Evolutionary conservation across 2,329 filamentous ascomycete species (phyloP).

Genomic region (Periconia digitata): DNA sequence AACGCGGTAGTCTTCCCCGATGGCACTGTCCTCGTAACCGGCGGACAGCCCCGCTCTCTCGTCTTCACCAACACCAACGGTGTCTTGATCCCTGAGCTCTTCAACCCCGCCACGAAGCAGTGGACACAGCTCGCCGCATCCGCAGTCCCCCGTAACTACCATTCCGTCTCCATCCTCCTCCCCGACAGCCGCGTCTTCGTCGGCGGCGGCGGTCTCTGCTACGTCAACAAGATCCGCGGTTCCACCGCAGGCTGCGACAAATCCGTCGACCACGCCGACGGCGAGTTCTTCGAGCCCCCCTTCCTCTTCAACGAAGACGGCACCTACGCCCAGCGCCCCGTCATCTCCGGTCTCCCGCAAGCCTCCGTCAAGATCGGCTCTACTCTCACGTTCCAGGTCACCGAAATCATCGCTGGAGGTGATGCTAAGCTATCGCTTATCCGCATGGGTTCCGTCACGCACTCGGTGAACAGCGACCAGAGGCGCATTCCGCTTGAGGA

Average conservation of each 20-base stretch:
- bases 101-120: conserved; percentile 17
- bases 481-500: conserved; percentile 21
- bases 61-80: conserved; percentile 14
- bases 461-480: conserved; percentile 33
- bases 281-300: conserved; percentile 29
- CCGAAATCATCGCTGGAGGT: background rate
- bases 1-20: conserved; percentile 25
- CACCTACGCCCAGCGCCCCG: conserved; percentile 18
- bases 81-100: conserved; percentile 20
- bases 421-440: conserved; percentile 17
- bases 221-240: conserved; percentile 12
- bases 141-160: conserved; percentile 21
- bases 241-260: conserved; percentile 2
- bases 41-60: conserved; percentile 15
- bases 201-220: conserved; percentile 16
- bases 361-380: conserved; percentile 22
- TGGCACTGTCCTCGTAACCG: conserved; percentile 25
- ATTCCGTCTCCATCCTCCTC: conserved; percentile 23
- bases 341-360: conserved; percentile 12
- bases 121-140: conserved; percentile 19
- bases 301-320: conserved; percentile 31
- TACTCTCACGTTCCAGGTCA: conserved; percentile 12
- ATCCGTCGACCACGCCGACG: conserved; percentile 22
- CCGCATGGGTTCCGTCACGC: conserved; percentile 30
- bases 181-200: conserved; percentile 22